phyloP scores from a whole-genome alignment of 352 stramenopile species.

The Globisporangium recalcitrans region DNA sequence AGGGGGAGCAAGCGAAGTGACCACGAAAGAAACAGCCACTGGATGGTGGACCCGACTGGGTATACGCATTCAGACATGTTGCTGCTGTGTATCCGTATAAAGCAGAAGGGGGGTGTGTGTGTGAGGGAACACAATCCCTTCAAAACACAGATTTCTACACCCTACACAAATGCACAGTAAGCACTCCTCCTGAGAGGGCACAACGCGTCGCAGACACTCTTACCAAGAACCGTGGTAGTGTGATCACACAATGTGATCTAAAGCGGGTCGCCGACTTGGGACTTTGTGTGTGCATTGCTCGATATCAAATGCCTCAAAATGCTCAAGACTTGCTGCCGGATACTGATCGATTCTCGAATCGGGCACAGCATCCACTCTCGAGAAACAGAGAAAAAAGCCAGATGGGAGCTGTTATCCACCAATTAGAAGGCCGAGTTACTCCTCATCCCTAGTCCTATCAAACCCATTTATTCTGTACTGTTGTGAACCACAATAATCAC shows the following conservation, averaged over 20 bases:
- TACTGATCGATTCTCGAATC: too few relatives aligned
- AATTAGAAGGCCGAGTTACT: background rate
- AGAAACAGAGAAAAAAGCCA: constrained; percentile 4
- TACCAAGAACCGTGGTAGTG: too few relatives aligned
- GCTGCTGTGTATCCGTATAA: background rate
- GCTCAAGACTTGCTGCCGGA: too few relatives aligned
- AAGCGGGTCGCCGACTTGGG: too few relatives aligned
- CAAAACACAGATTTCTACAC: too few relatives aligned
- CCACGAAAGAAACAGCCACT: constrained; percentile 2
- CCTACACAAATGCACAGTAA: background rate
- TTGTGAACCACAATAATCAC: background rate
- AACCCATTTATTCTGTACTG: background rate
- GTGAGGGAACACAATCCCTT: too few relatives aligned
- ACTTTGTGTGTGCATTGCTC: too few relatives aligned
- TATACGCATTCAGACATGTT: background rate
- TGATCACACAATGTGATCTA: too few relatives aligned
- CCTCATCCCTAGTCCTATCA: background rate
- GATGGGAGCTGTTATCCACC: background rate
- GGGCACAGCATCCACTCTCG: background rate
- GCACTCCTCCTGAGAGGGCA: too few relatives aligned
- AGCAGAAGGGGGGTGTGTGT: background rate
- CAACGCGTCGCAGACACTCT: too few relatives aligned
- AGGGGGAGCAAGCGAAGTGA: background rate
- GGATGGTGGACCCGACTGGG: background rate
- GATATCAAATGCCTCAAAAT: too few relatives aligned